These are phyloP conservation scores for Chaetomiaceae sp. DNA, from an alignment of 2,329 filamentous ascomycete species.

Conservation along the genomic window DNA sequence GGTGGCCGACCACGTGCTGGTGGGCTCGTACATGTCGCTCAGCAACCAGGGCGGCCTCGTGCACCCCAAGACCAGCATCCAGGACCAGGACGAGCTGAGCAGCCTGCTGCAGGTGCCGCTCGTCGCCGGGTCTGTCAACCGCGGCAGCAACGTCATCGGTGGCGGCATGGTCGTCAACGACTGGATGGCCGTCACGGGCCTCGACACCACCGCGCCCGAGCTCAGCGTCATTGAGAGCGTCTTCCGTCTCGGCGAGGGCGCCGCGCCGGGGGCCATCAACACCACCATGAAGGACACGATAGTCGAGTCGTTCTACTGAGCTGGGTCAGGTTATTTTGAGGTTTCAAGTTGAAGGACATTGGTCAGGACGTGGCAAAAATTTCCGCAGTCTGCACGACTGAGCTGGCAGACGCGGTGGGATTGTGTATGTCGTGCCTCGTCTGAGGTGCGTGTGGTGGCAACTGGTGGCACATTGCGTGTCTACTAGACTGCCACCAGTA, in stretches of 20 bases:
- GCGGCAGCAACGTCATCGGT: constrained; percentile 89
- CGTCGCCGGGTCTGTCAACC: constrained; percentile 89
- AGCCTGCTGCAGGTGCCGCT: constrained; percentile 91
- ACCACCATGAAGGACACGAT: constrained; percentile 92
- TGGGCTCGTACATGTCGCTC: constrained; percentile 92
- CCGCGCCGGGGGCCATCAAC: constrained; percentile 71
- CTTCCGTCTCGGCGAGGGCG: constrained; percentile 86
- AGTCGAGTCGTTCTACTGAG: constrained; percentile 96
- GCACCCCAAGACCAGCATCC: constrained; percentile 92
- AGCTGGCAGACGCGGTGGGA: neutral
- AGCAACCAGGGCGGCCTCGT: constrained; percentile 96
- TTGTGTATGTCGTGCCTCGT: neutral
- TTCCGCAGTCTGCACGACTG: neutral
- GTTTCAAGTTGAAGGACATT: too few relatives aligned
- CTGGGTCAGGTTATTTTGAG: neutral
- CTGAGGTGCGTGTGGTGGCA: neutral
- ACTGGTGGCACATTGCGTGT: neutral
- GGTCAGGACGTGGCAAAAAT: too few relatives aligned
- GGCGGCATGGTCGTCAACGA: constrained; percentile 97
- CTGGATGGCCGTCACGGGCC: constrained; percentile 89
- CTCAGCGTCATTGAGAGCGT: constrained; percentile 94
- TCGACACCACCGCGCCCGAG: constrained; percentile 96
- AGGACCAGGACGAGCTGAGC: constrained; percentile 96
- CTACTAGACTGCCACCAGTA: too few relatives aligned
- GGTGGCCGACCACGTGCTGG: constrained; percentile 92